Conservation (phyloP, 768 basidiomycete genomes). For the Panaeolus cyanescens region DNA sequence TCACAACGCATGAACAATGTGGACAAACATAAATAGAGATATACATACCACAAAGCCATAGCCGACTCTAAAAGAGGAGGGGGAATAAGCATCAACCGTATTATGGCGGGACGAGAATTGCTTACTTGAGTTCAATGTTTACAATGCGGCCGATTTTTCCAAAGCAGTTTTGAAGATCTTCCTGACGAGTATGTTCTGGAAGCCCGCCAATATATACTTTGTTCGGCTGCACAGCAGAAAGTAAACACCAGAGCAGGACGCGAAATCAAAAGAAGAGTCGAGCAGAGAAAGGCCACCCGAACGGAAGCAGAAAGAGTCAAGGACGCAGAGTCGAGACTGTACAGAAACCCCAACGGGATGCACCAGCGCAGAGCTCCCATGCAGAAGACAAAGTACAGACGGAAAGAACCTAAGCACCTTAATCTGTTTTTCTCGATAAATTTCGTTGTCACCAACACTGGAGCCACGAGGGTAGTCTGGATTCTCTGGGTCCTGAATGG, state of each 20-base stretch:
- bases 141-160: conserved; percentile 79
- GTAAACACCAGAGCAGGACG: conserved; percentile 61
- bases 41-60: conserved; percentile 87
- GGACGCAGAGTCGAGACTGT: conserved; percentile 15
- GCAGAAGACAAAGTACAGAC: conserved; percentile 39
- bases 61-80: conserved; percentile 56
- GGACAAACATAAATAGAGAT: neutral
- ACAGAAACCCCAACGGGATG: conserved; percentile 19
- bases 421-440: conserved; percentile 75
- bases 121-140: conserved; percentile 84
- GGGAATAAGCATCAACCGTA: conserved; percentile 14
- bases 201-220: conserved; percentile 93
- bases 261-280: conserved; percentile 29
- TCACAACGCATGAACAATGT: conserved; percentile 8
- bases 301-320: conserved; percentile 16
- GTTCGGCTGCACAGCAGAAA: conserved; percentile 80
- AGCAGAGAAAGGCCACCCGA: conserved; percentile 7
- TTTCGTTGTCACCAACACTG: conserved; percentile 49
- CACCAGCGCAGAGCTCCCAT: conserved; percentile 24
- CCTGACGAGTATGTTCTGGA: conserved; percentile 83
- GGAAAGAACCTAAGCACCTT: conserved; percentile 82
- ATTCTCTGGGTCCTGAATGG: conserved; percentile 50
- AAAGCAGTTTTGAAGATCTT: conserved; percentile 85
- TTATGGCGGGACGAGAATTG: conserved; percentile 15
- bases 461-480: conserved; percentile 54